These are phyloP conservation scores for Helminthosporium solani DNA, from an alignment of 2,329 filamentous ascomycete genomes.

Conservation along the genomic window DNA sequence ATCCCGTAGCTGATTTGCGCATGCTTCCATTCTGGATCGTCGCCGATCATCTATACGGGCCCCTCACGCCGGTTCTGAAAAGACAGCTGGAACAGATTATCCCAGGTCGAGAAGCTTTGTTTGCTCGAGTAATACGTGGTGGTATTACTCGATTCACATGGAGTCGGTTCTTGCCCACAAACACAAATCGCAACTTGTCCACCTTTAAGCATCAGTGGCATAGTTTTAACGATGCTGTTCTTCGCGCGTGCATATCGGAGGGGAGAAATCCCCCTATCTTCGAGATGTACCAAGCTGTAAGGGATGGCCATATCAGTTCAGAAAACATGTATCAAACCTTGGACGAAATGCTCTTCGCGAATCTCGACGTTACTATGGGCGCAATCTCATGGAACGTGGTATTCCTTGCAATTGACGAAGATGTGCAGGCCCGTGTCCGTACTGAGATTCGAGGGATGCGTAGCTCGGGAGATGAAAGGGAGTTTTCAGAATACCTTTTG, in stretches of 20 bases:
- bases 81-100: slow-evolving; percentile 22
- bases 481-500: slow-evolving; percentile 13
- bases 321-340: slow-evolving; percentile 41
- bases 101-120: slow-evolving; percentile 36
- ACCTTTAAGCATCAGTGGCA: slow-evolving; percentile 13
- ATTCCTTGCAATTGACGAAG: slow-evolving; percentile 38
- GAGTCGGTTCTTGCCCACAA: slow-evolving; percentile 27
- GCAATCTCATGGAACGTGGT: slow-evolving; percentile 47
- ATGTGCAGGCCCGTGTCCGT: slow-evolving; percentile 9
- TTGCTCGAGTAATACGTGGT: slow-evolving; percentile 37
- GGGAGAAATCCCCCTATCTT: not conserved
- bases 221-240: slow-evolving; percentile 36
- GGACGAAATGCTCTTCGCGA: slow-evolving; percentile 50
- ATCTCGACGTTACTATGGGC: slow-evolving; percentile 50
- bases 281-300: slow-evolving; percentile 3
- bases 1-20: slow-evolving; percentile 35
- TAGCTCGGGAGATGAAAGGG: not conserved
- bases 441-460: not conserved
- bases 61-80: slow-evolving; percentile 22
- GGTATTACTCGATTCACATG: slow-evolving; percentile 33
- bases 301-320: not conserved
- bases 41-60: slow-evolving; percentile 42
- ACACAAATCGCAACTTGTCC: slow-evolving; percentile 20
- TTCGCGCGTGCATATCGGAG: not conserved
- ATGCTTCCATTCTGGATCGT: slow-evolving; percentile 45